Evolutionary conservation across 805 yeast species (phyloP).

Genomic region (Starmerella apis): DNA sequence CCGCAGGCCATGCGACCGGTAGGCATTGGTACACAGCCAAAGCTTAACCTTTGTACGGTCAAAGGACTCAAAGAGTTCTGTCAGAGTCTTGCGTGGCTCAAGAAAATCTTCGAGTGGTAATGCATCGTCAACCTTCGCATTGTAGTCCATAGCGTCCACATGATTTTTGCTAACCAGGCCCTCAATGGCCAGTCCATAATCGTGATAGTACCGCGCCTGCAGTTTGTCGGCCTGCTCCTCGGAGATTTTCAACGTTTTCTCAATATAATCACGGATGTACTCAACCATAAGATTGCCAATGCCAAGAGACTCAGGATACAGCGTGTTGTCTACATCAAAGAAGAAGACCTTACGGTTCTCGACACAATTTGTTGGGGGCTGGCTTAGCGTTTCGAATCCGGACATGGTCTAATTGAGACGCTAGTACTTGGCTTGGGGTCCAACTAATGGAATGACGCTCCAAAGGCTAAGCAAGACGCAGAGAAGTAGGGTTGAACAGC

Average conservation of each 20-base stretch:
- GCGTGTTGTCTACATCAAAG: slow-evolving; percentile 90
- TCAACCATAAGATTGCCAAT: slow-evolving; percentile 84
- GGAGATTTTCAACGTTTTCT: slow-evolving; percentile 45
- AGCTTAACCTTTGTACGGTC: slow-evolving; percentile 50
- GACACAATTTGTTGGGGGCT: slow-evolving; percentile 16
- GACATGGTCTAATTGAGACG: slow-evolving; percentile 10
- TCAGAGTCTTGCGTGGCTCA: slow-evolving; percentile 39
- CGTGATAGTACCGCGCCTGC: slow-evolving; percentile 66
- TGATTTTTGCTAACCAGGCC: slow-evolving; percentile 59
- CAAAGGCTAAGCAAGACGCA: background rate
- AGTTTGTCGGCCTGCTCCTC: slow-evolving; percentile 66
- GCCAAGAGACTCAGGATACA: slow-evolving; percentile 61
- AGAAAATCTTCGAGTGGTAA: slow-evolving; percentile 75
- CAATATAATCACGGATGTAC: slow-evolving; percentile 73
- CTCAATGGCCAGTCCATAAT: slow-evolving; percentile 87
- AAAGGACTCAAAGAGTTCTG: slow-evolving; percentile 29
- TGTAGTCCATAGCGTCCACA: slow-evolving; percentile 82
- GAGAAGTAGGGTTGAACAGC: slow-evolving; percentile 2
- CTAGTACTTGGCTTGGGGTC: background rate
- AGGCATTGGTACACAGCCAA: slow-evolving; percentile 94
- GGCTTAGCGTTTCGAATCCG: slow-evolving; percentile 12
- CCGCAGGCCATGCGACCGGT: slow-evolving; percentile 76
- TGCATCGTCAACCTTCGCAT: slow-evolving; percentile 81
- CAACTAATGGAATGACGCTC: background rate
- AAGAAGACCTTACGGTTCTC: slow-evolving; percentile 40